Percentiles rank a stretch among this genome's conserved stretches.
phyloP scores from a whole-genome alignment of 495 filamentous ascomycete species.

The Penicillium turbatum region DNA sequence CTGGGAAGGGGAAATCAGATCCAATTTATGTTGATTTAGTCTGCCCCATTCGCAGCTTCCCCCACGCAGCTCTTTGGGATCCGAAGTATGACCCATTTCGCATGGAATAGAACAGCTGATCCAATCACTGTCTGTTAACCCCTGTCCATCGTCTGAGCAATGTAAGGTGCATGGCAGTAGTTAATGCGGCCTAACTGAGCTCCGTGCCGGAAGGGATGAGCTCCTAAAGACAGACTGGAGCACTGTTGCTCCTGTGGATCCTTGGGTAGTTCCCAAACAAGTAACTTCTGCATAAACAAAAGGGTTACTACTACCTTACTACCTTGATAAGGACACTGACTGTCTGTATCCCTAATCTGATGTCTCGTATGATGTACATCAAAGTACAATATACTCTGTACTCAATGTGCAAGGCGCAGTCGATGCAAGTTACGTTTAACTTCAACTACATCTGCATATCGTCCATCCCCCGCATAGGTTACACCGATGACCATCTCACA shows the following conservation, averaged over 20 bases:
- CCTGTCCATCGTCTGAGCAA: slow-evolving; percentile 19
- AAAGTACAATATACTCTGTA: background rate
- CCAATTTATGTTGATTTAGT: slow-evolving; percentile 23
- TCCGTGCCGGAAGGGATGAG: slow-evolving; percentile 4
- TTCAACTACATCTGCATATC: slow-evolving; percentile 4
- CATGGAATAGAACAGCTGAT: background rate
- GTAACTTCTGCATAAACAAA: background rate
- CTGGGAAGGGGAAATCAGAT: slow-evolving; percentile 6
- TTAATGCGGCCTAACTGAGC: slow-evolving; percentile 4
- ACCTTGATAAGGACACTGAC: slow-evolving; percentile 1
- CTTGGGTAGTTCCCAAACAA: slow-evolving; percentile 13
- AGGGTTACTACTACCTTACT: slow-evolving; percentile 1
- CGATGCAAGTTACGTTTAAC: slow-evolving; percentile 1
- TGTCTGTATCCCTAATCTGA: slow-evolving; percentile 23
- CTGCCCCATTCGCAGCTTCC: background rate
- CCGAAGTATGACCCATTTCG: slow-evolving; percentile 3
- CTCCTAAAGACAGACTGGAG: slow-evolving; percentile 9
- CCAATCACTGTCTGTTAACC: slow-evolving; percentile 20
- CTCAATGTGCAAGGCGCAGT: slow-evolving; percentile 10
- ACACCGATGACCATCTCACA: slow-evolving; percentile 4
- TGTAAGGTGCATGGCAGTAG: slow-evolving; percentile 32
- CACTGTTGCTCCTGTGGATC: slow-evolving; percentile 9
- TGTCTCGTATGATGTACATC: slow-evolving; percentile 10
- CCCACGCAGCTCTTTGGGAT: background rate
- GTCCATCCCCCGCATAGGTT: slow-evolving; percentile 3